phyloP scores from a whole-genome alignment of 1,284 basidiomycete species.

The Fomitopsis palustris region DNA sequence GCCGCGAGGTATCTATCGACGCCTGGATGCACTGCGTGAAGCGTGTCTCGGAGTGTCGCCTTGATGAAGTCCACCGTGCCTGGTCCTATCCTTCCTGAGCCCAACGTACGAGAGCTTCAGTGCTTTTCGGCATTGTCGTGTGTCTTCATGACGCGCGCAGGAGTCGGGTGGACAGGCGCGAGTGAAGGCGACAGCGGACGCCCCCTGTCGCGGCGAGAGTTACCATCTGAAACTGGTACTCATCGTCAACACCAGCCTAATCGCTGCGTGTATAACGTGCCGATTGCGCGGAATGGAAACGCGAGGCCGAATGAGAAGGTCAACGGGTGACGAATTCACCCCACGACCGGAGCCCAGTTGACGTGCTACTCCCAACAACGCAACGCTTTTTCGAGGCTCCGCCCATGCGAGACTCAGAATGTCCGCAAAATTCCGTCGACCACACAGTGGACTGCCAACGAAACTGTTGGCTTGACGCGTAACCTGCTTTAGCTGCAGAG shows the following conservation, averaged over 20 bases:
- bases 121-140: slow-evolving; percentile 7
- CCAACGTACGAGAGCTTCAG: slow-evolving; percentile 6
- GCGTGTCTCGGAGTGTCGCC: slow-evolving; percentile 5
- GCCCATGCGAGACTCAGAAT: not conserved
- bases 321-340: not conserved
- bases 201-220: not conserved
- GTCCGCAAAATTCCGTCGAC: not conserved
- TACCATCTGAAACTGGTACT: not conserved
- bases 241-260: not conserved
- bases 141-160: not conserved
- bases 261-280: not conserved
- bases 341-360: not conserved
- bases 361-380: not conserved
- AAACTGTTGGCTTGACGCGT: not conserved
- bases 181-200: not conserved
- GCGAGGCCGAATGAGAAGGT: not conserved
- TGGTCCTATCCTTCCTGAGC: not conserved
- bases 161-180: not conserved
- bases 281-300: not conserved
- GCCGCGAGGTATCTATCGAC: slow-evolving; percentile 14
- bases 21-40: slow-evolving; percentile 8
- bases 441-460: not conserved
- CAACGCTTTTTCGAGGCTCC: not conserved
- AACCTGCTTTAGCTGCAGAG: not conserved
- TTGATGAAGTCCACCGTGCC: not conserved